Base-by-base conservation (phyloP, 768 basidiomycete species). In the Mycena metata region DNA sequence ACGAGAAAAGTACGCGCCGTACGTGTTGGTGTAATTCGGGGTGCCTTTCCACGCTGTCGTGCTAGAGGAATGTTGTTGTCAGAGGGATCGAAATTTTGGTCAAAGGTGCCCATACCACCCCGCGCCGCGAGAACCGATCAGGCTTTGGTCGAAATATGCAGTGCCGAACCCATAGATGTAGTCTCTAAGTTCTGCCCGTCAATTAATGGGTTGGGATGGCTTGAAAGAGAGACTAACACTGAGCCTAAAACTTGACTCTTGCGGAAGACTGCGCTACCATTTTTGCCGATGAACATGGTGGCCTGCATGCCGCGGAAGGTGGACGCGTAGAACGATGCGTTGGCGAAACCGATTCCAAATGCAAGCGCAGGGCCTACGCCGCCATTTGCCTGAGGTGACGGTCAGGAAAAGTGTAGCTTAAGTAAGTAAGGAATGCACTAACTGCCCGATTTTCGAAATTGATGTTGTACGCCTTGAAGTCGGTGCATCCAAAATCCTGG, bases 391-490 rank as follows among this genome's bases (percentile, higher is more conserved):
- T 67, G 45, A 24, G 16, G 36, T 39, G 23, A 39, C 39, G 39
- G 39, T 39, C 39, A 39, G 11, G 39, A 15, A 30, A 10, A 39
- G 39, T 39, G 10, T 39, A 10, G 15, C 39, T 39, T 10, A 2
- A n/a, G n/a, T n/a, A 10, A 39, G 39, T 10, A 46, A 13, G n/a
- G 35, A n/a, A 30, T 21, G 24, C 3, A 41, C 33, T 24, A 2
- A 67, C 66, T 10, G 84, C 85, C 54, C 80, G 75, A 64, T 87
- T 87, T 54, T 84, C 78, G 45, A 87, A 83, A 72, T 86, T 78
- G 64, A 86, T 81, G 72, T 86, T 85, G 71, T 86, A 85, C 19
- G 78, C 81, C 65, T 73, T 84, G 76, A 86, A 85, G 67, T 86
- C 78, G 24, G 69, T 63, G 60, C 75, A 83, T 9, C 85, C 85